Percentiles rank a stretch among this genome's conserved stretches.
These are phyloP conservation scores for Leishmania mexicana DNA, from an alignment of 208 protist species.

Conservation along the genomic window DNA sequence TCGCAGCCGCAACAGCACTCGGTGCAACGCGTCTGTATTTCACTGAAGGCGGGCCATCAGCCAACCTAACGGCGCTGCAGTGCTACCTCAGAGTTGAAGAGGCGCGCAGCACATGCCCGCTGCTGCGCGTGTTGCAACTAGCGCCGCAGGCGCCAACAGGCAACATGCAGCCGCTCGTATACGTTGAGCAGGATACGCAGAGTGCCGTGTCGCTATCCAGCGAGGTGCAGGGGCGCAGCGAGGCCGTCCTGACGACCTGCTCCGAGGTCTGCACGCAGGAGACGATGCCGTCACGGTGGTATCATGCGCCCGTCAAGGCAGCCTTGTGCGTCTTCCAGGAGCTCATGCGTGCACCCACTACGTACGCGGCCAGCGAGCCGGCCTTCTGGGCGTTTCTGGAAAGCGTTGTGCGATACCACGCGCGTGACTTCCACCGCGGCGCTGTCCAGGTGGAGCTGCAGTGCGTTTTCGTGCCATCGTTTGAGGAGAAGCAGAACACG, in stretches of 20 bases:
- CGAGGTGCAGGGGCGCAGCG: neutral
- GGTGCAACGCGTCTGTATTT: slow-evolving; percentile 12
- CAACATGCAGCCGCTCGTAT: slow-evolving; percentile 11
- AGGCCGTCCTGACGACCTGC: slow-evolving; percentile 13
- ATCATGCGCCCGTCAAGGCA: neutral
- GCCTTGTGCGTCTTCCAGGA: slow-evolving; percentile 12
- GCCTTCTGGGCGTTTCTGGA: slow-evolving; percentile 37
- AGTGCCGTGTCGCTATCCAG: neutral
- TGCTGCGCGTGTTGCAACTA: slow-evolving; percentile 8
- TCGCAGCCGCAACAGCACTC: neutral
- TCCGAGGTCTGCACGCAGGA: neutral
- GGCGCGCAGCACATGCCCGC: slow-evolving; percentile 1
- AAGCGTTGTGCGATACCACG: slow-evolving; percentile 17
- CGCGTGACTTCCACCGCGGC: slow-evolving; percentile 14
- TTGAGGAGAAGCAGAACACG: slow-evolving; percentile 8
- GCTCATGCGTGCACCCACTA: neutral
- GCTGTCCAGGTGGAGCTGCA: slow-evolving; percentile 26
- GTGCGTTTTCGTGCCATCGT: slow-evolving; percentile 17
- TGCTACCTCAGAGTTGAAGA: slow-evolving; percentile 6
- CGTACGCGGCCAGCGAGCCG: neutral
- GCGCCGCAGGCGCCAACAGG: slow-evolving; percentile 4
- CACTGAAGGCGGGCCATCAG: slow-evolving; percentile 1
- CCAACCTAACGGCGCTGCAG: slow-evolving; percentile 10
- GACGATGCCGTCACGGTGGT: neutral
- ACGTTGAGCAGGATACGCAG: slow-evolving; percentile 1